Conservation (phyloP, 306 rosid genomes). For the Quercus parvula region DNA sequence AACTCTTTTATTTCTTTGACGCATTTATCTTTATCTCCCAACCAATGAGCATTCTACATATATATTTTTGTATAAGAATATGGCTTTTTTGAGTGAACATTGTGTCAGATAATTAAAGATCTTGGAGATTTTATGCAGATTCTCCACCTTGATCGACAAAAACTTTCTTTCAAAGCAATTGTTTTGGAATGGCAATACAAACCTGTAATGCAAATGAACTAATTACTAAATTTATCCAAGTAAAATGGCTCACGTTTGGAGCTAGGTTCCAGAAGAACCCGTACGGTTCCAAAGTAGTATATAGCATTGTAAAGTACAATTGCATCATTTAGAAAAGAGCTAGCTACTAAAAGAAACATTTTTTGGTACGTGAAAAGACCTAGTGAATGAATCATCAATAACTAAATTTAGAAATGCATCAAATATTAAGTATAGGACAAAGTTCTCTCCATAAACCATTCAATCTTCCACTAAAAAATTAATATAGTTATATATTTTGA, state of each 20-base stretch:
- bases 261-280: neutral
- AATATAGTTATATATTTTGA: too few relatives aligned
- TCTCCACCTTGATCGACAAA: constrained; percentile 5
- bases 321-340: neutral
- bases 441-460: too few relatives aligned
- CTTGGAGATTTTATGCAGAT: constrained; percentile 9
- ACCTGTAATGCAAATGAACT: neutral
- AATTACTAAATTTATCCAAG: neutral
- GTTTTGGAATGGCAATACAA: neutral
- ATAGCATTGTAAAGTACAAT: neutral
- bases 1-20: constrained; percentile 18
- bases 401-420: neutral
- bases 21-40: constrained; percentile 18
- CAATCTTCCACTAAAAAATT: too few relatives aligned
- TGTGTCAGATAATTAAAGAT: neutral
- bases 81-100: constrained; percentile 6
- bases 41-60: constrained; percentile 29
- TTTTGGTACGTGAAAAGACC: neutral
- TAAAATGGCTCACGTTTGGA: neutral
- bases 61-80: constrained; percentile 17
- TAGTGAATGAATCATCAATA: neutral
- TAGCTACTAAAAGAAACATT: neutral
- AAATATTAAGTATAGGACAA: neutral
- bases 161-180: neutral
- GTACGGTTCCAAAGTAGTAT: neutral